Conservation (phyloP, 352 stramenopile genomes). For the Phytopythium litorale region DNA sequence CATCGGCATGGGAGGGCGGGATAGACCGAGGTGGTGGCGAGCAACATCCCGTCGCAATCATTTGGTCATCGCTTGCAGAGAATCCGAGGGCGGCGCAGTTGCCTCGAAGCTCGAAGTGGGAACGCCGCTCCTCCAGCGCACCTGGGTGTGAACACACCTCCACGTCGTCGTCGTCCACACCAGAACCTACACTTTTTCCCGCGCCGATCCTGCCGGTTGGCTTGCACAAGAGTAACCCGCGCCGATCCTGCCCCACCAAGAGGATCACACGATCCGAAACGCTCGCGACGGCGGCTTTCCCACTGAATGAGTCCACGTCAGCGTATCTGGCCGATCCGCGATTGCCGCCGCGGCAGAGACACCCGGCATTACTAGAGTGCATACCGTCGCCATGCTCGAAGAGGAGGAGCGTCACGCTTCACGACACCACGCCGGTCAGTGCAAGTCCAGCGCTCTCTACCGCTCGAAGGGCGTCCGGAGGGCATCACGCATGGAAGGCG, state of each 20-base stretch:
- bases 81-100: not conserved
- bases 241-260: not conserved
- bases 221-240: not conserved
- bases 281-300: not conserved
- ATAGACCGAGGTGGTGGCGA: not conserved
- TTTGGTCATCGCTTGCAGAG: not conserved
- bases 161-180: not conserved
- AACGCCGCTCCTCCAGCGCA: not conserved
- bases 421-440: too few species aligned
- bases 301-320: conserved; percentile 5
- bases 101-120: not conserved
- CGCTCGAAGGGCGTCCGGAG: not conserved
- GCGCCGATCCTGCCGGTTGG: not conserved
- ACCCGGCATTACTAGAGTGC: too few species aligned
- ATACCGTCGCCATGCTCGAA: too few species aligned
- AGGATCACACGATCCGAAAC: not conserved
- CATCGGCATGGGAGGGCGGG: too few species aligned
- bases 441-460: not conserved
- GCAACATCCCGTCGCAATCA: not conserved
- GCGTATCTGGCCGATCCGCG: not conserved
- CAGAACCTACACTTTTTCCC: not conserved
- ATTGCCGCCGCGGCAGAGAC: not conserved
- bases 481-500: too few species aligned
- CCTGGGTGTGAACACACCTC: not conserved
- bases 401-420: too few species aligned